A percentile compares a stretch with the other conserved stretches of the same genome.
phyloP scores from a whole-genome alignment of 805 yeast genomes.

The Clavispora vitiphila region DNA sequence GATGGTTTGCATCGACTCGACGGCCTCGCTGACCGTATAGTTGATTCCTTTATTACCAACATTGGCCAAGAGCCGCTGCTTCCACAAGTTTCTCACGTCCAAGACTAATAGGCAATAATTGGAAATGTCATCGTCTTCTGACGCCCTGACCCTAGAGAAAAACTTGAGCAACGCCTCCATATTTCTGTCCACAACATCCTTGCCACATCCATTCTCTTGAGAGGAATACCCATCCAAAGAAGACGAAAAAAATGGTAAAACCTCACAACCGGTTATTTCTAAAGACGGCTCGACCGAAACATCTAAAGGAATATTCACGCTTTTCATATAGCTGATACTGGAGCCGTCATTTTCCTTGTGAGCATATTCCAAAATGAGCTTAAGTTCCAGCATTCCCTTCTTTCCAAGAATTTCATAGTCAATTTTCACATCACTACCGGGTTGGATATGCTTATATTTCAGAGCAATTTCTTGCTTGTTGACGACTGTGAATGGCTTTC shows the following conservation, averaged over 20 bases:
- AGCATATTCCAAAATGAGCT: slow-evolving; percentile 60
- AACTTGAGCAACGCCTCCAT: slow-evolving; percentile 26
- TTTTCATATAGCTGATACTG: slow-evolving; percentile 38
- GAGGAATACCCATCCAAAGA: slow-evolving; percentile 17
- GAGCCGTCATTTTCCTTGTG: slow-evolving; percentile 22
- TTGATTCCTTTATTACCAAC: slow-evolving; percentile 25
- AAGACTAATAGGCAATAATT: slow-evolving; percentile 62
- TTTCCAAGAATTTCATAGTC: slow-evolving; percentile 64
- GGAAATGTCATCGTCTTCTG: slow-evolving; percentile 26
- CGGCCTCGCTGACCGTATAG: slow-evolving; percentile 14
- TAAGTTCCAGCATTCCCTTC: slow-evolving; percentile 64
- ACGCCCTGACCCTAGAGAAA: slow-evolving; percentile 20
- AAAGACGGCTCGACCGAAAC: slow-evolving; percentile 69
- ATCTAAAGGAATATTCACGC: slow-evolving; percentile 61
- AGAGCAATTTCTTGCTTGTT: slow-evolving; percentile 40
- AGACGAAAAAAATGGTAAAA: slow-evolving; percentile 49
- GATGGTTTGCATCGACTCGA: slow-evolving; percentile 27
- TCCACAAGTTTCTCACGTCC: slow-evolving; percentile 82
- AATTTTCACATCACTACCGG: slow-evolving; percentile 39
- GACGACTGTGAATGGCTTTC: slow-evolving; percentile 51
- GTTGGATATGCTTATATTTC: slow-evolving; percentile 34
- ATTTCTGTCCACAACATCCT: slow-evolving; percentile 5
- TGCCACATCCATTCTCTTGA: background rate
- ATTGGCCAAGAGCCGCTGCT: slow-evolving; percentile 38
- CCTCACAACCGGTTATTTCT: slow-evolving; percentile 71